phyloP scores from a whole-genome alignment of 2,329 filamentous ascomycete genomes.

The Stachybotrys chartarum region DNA sequence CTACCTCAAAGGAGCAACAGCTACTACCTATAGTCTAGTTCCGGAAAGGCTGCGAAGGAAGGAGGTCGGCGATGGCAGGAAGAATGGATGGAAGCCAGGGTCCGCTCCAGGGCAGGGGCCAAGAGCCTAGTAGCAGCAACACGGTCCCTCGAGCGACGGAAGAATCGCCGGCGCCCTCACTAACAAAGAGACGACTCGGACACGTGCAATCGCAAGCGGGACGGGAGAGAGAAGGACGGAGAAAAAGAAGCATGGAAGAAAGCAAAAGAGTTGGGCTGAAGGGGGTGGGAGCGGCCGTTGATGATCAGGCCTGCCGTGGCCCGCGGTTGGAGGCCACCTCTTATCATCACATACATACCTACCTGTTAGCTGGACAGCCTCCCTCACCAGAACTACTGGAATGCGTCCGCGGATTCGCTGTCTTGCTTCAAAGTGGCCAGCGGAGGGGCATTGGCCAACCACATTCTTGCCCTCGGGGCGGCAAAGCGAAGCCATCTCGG shows the following conservation, averaged over 20 bases:
- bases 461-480: background rate
- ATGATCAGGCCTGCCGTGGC: too few species aligned
- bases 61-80: background rate
- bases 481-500: background rate
- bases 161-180: background rate
- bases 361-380: background rate
- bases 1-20: too few species aligned
- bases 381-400: background rate
- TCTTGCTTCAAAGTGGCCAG: background rate
- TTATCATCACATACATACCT: too few species aligned
- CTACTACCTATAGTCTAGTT: background rate
- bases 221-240: background rate
- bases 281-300: too few species aligned
- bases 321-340: too few species aligned
- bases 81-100: background rate
- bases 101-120: background rate
- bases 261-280: background rate
- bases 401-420: background rate
- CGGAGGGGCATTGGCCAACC: background rate
- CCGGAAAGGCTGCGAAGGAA: background rate
- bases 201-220: background rate
- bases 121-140: background rate
- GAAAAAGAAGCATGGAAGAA: background rate
- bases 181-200: background rate
- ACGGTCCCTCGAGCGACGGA: background rate